Evolutionary conservation across 169 alveolate species (phyloP).

Genomic region (Eimeria falciformis): DNA sequence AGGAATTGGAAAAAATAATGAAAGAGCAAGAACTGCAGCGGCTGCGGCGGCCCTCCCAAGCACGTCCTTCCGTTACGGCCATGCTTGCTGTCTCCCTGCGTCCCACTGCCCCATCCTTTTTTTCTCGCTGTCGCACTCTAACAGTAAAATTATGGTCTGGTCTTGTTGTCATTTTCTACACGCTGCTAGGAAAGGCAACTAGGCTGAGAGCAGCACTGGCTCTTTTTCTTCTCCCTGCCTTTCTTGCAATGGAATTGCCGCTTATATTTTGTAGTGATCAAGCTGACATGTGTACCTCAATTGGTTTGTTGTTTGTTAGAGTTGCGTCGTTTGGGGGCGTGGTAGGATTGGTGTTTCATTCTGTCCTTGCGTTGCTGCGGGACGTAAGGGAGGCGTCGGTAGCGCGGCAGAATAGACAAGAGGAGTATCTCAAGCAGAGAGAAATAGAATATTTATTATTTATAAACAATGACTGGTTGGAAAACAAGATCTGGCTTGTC

Average conservation of each 20-base stretch:
- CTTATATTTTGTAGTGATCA: constrained; percentile 54
- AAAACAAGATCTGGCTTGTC: constrained; percentile 51
- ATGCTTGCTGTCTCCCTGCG: constrained; percentile 38
- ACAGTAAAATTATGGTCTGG: background rate
- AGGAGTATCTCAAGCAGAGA: constrained; percentile 47
- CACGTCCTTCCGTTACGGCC: constrained; percentile 69
- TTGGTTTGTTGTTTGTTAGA: background rate
- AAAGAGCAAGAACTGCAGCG: constrained; percentile 38
- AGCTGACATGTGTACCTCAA: constrained; percentile 5
- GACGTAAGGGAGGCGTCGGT: constrained; percentile 48
- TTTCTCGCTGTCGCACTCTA: background rate
- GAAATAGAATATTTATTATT: constrained; percentile 32
- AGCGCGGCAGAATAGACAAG: constrained; percentile 32
- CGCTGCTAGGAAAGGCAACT: background rate
- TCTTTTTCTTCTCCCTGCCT: constrained; percentile 18
- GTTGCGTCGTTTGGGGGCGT: background rate
- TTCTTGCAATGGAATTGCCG: constrained; percentile 20
- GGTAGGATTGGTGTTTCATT: background rate
- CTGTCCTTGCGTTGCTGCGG: background rate
- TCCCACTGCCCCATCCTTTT: background rate
- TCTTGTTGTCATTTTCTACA: background rate
- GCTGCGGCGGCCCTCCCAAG: constrained; percentile 55
- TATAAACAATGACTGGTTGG: constrained; percentile 61
- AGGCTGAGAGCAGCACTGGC: constrained; percentile 20
- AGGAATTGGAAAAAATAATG: constrained; percentile 25